Conservation (phyloP, 768 basidiomycete genomes). For the Amylocystis lapponica region DNA sequence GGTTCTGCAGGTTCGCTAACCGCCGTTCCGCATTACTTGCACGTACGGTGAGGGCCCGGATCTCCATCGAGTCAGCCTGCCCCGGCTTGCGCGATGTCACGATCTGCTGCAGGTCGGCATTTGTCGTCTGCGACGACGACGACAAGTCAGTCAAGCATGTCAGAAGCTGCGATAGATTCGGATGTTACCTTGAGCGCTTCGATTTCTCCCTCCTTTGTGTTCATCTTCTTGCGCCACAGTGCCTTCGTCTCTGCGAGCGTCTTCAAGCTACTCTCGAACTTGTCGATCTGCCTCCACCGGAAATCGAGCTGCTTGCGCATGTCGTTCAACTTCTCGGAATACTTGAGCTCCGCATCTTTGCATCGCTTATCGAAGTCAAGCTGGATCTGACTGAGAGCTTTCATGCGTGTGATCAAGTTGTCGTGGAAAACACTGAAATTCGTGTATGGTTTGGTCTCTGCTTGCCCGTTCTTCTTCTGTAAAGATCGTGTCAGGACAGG, state of each 20-base stretch:
- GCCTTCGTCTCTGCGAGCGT: conserved; percentile 74
- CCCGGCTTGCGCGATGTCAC: conserved; percentile 41
- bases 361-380: conserved; percentile 79
- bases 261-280: conserved; percentile 84
- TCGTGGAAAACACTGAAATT: conserved; percentile 95
- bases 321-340: conserved; percentile 65
- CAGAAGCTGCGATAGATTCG: neutral
- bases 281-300: conserved; percentile 90
- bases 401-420: conserved; percentile 83
- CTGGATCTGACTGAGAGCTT: conserved; percentile 79
- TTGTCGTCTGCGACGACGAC: conserved; percentile 67
- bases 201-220: conserved; percentile 83
- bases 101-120: conserved; percentile 73
- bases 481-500: conserved; percentile 2
- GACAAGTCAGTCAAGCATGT: neutral
- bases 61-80: conserved; percentile 58
- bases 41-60: conserved; percentile 63
- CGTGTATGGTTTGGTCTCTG: conserved; percentile 88
- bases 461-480: conserved; percentile 70
- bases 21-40: conserved; percentile 84
- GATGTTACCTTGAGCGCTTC: conserved; percentile 65
- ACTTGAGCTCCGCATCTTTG: conserved; percentile 72
- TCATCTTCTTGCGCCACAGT: conserved; percentile 77
- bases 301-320: conserved; percentile 85
- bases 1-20: conserved; percentile 80